These are phyloP conservation scores for Musa beccarii DNA, from an alignment of 176 grass and related monocot species.

Conservation along the genomic window DNA sequence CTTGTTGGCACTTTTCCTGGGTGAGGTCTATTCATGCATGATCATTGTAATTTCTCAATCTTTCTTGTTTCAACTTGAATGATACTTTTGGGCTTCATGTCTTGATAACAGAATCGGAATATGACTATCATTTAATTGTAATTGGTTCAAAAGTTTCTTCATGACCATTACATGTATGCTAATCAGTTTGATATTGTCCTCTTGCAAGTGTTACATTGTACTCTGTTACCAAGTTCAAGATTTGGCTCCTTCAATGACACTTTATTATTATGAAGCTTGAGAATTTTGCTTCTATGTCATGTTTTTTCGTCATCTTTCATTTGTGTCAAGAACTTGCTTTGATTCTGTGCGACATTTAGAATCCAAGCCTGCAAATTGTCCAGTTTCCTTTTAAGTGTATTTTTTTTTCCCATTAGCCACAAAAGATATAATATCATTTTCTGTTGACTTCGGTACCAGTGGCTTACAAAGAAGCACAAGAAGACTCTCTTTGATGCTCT, in stretches of 20 bases:
- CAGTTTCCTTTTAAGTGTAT: not conserved
- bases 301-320: not conserved
- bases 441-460: constrained; percentile 14
- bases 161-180: not conserved
- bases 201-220: not conserved
- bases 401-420: not conserved
- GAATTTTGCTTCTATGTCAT: not conserved
- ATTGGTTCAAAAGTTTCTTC: not conserved
- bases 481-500: constrained; percentile 79
- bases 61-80: not conserved
- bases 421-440: not conserved
- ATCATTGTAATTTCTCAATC: not conserved
- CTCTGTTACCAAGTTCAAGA: not conserved
- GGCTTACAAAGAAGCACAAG: constrained; percentile 62
- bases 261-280: not conserved
- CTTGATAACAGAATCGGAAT: not conserved
- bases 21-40: not conserved
- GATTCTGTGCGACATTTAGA: too few species aligned
- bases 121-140: not conserved
- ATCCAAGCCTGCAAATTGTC: not conserved
- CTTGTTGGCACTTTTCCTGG: not conserved
- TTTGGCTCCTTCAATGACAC: too few species aligned
- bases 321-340: too few species aligned
- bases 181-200: not conserved
- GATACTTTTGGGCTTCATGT: not conserved